Conservation (phyloP, 2,329 filamentous ascomycete species). For the Ascosphaera acerosa region DNA sequence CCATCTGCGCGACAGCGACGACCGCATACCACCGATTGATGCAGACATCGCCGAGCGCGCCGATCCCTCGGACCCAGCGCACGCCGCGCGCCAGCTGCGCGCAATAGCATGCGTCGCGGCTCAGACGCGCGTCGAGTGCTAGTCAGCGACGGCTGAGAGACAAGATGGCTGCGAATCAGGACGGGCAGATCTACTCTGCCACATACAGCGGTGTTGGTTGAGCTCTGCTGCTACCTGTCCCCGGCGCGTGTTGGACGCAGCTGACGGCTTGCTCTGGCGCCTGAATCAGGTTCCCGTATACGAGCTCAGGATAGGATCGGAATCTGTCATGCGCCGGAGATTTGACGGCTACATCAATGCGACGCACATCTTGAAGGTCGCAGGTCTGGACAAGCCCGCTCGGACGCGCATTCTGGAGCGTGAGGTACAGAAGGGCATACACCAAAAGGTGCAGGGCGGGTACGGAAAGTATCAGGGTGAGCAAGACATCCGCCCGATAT, state of each 20-base stretch:
- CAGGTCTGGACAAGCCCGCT: conserved; percentile 90
- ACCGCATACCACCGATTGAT: too few relatives aligned
- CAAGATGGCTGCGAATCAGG: too few relatives aligned
- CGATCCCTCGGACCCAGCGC: too few relatives aligned
- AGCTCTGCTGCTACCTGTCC: conserved; percentile 5
- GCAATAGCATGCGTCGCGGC: too few relatives aligned
- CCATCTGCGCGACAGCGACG: too few relatives aligned
- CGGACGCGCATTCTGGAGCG: conserved; percentile 82
- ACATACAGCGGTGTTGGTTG: background rate
- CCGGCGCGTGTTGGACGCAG: conserved; percentile 54
- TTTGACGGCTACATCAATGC: conserved; percentile 94
- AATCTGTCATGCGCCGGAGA: conserved; percentile 88
- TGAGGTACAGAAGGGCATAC: conserved; percentile 84
- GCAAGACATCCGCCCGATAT: too few relatives aligned
- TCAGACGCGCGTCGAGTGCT: too few relatives aligned
- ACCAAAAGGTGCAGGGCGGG: conserved; percentile 95
- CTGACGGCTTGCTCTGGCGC: too few relatives aligned
- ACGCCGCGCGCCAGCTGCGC: too few relatives aligned
- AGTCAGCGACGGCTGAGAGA: too few relatives aligned
- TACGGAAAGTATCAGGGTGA: conserved; percentile 98
- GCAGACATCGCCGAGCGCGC: too few relatives aligned
- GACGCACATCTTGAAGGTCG: conserved; percentile 93
- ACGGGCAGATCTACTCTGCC: too few relatives aligned
- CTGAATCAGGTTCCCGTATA: conserved; percentile 87
- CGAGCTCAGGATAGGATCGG: conserved; percentile 86